A percentile compares a stretch with the other conserved stretches of the same genome.
These are phyloP conservation scores for Vitis hybrid DNA, from an alignment of 177 flowering plant species.

Conservation along the genomic window DNA sequence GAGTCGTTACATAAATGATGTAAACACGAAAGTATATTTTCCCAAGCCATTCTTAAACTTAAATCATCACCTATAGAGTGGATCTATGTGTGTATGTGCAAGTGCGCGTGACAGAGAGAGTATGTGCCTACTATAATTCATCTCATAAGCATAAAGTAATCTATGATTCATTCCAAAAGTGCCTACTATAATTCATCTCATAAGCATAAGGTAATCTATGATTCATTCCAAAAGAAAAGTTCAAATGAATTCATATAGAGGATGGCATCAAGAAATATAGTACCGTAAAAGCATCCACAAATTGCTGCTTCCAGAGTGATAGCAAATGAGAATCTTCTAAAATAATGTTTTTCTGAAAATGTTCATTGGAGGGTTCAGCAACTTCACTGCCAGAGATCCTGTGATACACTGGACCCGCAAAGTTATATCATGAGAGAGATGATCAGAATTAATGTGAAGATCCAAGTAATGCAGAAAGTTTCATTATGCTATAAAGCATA, in stretches of 20 bases:
- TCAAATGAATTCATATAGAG: not conserved
- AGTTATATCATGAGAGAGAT: not conserved
- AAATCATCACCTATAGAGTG: too few species aligned
- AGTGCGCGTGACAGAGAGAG: too few species aligned
- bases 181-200: too few species aligned
- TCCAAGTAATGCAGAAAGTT: too few species aligned
- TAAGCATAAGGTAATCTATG: not conserved
- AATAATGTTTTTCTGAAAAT: slow-evolving; percentile 16
- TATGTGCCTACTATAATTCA: too few species aligned
- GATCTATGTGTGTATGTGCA: too few species aligned
- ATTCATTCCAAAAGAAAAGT: not conserved
- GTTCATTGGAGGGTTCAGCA: slow-evolving; percentile 40
- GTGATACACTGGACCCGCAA: slow-evolving; percentile 48
- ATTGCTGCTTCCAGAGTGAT: slow-evolving; percentile 71
- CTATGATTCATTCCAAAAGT: not conserved
- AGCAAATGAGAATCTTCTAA: slow-evolving; percentile 29
- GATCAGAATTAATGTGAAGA: not conserved
- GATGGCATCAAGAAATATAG: not conserved
- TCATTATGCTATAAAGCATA: too few species aligned
- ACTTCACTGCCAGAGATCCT: slow-evolving; percentile 37
- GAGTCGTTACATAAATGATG: too few species aligned
- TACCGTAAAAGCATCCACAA: slow-evolving; percentile 72
- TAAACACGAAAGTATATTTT: too few species aligned
- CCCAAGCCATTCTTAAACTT: too few species aligned
- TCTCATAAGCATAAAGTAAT: not conserved